Conservation (phyloP, 805 yeast genomes). For the Yamadazyma ubonensis region DNA sequence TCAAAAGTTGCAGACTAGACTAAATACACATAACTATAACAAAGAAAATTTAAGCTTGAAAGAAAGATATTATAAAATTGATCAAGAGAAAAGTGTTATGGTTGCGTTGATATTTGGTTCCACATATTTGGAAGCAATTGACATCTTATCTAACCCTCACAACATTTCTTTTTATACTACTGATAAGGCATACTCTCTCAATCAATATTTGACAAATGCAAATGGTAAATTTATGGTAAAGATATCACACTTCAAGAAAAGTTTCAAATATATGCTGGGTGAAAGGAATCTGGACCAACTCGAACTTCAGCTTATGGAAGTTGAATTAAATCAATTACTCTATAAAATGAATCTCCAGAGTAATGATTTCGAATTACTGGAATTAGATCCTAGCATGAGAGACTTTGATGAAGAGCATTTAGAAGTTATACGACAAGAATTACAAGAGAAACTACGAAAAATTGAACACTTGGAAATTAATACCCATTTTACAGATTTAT, state of each 20-base stretch:
- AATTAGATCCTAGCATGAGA: no score
- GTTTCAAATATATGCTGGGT: no score
- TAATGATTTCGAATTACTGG: neutral
- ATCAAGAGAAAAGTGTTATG: constrained; percentile 19
- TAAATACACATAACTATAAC: neutral
- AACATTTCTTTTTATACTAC: neutral
- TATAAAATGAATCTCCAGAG: neutral
- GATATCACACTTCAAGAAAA: neutral
- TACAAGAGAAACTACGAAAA: neutral
- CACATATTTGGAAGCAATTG: constrained; percentile 17
- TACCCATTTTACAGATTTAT: constrained; percentile 6
- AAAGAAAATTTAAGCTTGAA: neutral
- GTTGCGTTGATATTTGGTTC: constrained; percentile 22
- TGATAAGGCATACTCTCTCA: neutral
- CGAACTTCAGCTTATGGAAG: neutral
- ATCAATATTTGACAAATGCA: neutral
- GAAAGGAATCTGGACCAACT: no score
- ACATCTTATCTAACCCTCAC: constrained; percentile 10
- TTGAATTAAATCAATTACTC: constrained; percentile 3
- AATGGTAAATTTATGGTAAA: neutral
- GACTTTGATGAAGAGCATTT: neutral
- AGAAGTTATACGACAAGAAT: no score
- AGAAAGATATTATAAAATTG: constrained; percentile 3
- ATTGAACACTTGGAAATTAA: neutral
- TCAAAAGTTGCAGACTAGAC: neutral